Evolutionary conservation across 1,284 basidiomycete species (phyloP), one percentile per base, ranked within the genome.

Genomic region (Ceratobasidium sp.): DNA sequence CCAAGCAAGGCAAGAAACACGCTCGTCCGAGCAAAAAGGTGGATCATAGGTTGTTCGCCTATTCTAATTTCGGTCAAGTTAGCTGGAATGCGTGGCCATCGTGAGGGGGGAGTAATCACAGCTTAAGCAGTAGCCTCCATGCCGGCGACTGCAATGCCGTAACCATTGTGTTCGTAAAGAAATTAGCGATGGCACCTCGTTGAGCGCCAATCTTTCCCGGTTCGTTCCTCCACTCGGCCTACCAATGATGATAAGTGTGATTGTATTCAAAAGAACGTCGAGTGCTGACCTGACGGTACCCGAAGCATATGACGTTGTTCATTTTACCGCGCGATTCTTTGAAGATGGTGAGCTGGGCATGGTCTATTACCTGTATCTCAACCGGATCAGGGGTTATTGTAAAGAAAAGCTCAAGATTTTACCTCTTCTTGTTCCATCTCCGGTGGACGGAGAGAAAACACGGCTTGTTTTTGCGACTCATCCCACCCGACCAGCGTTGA

Each of bases 161-260:
- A 54, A 94, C 86, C 44, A 91, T 88, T 0, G 95, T 95, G 82
- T 96, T 96, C 33, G 93, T 86, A 80, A 90, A 91, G 71, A 86
- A 87, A 82, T 91, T 94, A 28, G 85, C 87, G 65, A 93, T 86
- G 20, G 86, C 85, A 17, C 83, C 80, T 6, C 84, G 81, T 15
- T 83, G 82, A 23, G 82, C 81, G 17, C 81, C 84, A 42, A 78
- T 67, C 79, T 80, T 83, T 44, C 82, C 83, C 40, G 80, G 78
- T 64, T 82, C 80, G 44, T 83, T 81, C 68, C 79, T 79, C 44
- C 80, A 79, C 77, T 83, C 83, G 23, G 82, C 80, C 85, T 81
- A 73, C 81, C 70, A 78, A 20, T 46, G 2, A 50, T 48, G 68
- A 15, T 23, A 20, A 62, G 26, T 40, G 40, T 7, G 12, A 1